Base-by-base conservation (phyloP, 192 early-diverging fungal species). In the Nowakowskiella sp. region DNA sequence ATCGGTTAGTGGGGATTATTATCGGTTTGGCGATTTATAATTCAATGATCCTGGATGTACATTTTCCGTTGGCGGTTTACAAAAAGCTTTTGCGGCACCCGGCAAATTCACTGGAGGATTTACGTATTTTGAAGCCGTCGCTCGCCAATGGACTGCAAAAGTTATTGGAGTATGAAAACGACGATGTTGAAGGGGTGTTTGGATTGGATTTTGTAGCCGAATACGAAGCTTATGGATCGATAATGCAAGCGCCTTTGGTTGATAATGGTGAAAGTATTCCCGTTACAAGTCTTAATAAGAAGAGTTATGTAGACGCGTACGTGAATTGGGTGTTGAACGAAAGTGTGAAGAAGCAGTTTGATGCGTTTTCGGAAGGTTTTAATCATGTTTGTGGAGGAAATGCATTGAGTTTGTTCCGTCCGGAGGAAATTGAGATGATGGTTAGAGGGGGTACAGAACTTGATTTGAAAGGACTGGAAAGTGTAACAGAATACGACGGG, bases 1-100 rank as follows among this genome's bases (percentile, higher is more conserved):
- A 86, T 61, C 83, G 86, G 24, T 76, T 97, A 42, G 80, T 91
- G 0, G 93, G 93, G 1, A 81, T 84, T 30, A 70, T 97, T 9
- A 76, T 97, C 36, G 93, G 92, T 10, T 61, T 97, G 27, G 92
- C 93, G 4, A 87, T 94, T 44, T 92, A 93, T 63, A 91, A 97
- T 62, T 81, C 82, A 25, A 87, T 87, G 26, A 97, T 94, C 47
- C 62, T 97, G 16, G 91, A 91, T 58, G 82, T 93, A 22, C 91
- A 91, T 49, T 87, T 96, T 47, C 93, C 93, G 3, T 65, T 87
- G 48, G 76, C 75, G 2, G 68, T 64, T 48, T 97, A 91, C 74
- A 92, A 91, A 57, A 93, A 92, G 66, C 65, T 97, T 25, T 81
- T 87, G 59, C 76, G 77, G 22, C 65, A 80, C 23, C 60, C 75